phyloP scores from a whole-genome alignment of 2,329 filamentous ascomycete genomes.

The Cryoendolithus antarcticus region DNA sequence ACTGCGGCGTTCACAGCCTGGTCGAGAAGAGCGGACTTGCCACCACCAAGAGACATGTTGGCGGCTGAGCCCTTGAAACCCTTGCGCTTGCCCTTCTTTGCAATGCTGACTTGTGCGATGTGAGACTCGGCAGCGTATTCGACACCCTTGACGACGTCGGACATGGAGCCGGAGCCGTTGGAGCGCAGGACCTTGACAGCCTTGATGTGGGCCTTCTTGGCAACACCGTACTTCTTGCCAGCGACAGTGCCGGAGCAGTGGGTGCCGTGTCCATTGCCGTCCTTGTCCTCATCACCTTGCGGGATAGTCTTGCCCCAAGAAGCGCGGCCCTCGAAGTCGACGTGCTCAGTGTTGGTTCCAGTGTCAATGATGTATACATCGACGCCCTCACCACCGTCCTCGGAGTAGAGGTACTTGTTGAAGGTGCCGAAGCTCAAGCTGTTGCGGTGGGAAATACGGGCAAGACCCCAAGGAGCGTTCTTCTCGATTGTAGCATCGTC shows the following conservation, averaged over 20 bases:
- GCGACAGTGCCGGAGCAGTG: constrained; percentile 98
- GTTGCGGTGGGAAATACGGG: constrained; percentile 91
- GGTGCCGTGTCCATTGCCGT: constrained; percentile 97
- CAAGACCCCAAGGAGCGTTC: constrained; percentile 95
- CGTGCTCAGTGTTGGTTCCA: constrained; percentile 84
- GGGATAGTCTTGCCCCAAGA: constrained; percentile 97
- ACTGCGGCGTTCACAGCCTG: constrained; percentile 89
- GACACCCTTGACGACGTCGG: constrained; percentile 95
- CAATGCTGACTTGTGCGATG: constrained; percentile 58
- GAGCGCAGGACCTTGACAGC: constrained; percentile 97
- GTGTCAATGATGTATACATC: constrained; percentile 99
- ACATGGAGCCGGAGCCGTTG: constrained; percentile 97
- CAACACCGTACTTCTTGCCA: constrained; percentile 97
- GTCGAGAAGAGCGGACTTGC: constrained; percentile 87
- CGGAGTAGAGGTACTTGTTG: constrained; percentile 94
- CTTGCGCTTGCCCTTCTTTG: constrained; percentile 81
- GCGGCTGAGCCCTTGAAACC: constrained; percentile 97
- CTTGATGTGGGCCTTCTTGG: constrained; percentile 95
- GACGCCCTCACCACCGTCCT: constrained; percentile 87
- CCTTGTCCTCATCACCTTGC: constrained; percentile 65
- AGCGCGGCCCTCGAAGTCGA: constrained; percentile 94
- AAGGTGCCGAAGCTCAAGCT: constrained; percentile 79
- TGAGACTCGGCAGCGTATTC: constrained; percentile 84
- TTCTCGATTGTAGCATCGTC: constrained; percentile 56
- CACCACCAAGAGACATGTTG: constrained; percentile 98